Percentiles rank a stretch among this genome's conserved stretches.
Conservation (phyloP, 73 alveolate species). For the Paramecium sonneborni region DNA sequence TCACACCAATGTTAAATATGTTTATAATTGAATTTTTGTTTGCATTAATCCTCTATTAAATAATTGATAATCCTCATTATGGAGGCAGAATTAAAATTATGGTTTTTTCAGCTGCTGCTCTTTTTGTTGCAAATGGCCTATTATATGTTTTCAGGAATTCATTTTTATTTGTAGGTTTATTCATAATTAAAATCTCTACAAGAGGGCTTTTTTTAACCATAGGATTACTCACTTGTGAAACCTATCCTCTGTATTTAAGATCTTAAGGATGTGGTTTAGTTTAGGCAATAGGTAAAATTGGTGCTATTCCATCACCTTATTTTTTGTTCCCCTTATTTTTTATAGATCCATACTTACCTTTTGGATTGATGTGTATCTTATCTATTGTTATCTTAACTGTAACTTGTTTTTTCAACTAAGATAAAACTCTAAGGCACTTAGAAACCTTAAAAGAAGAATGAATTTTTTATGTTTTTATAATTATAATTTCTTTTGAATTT, state of each 20-base stretch:
- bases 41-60: neutral
- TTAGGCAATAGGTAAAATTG: conserved; percentile 20
- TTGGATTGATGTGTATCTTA: neutral
- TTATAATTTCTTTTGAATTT: too few relatives aligned
- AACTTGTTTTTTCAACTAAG: neutral
- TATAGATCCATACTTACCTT: conserved; percentile 33
- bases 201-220: neutral
- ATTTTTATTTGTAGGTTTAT: neutral
- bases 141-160: neutral
- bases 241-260: conserved; percentile 25
- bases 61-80: conserved; percentile 4
- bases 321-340: conserved; percentile 8
- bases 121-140: neutral
- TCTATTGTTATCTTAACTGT: neutral
- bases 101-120: neutral
- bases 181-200: neutral
- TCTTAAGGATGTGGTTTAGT: conserved; percentile 30
- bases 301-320: conserved; percentile 26
- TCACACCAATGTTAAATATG: neutral
- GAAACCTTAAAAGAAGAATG: neutral
- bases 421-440: conserved; percentile 11
- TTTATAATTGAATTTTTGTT: neutral
- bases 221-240: neutral
- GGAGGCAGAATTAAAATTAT: conserved; percentile 43
- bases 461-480: neutral